phyloP scores from a whole-genome alignment of 306 rosid genomes.

The Gastrolobium villosum region DNA sequence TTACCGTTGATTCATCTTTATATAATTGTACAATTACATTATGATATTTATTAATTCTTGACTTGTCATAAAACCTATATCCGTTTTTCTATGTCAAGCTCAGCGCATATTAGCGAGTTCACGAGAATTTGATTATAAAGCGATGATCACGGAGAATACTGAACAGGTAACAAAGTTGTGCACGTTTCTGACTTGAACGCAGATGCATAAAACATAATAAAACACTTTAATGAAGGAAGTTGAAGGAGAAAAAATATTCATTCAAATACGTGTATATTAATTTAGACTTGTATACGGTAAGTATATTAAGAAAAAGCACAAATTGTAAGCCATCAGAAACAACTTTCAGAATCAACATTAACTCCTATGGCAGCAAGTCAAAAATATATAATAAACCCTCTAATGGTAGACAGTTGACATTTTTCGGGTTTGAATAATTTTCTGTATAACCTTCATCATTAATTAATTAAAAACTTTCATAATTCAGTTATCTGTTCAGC shows the following conservation, averaged over 20 bases:
- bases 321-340: background rate
- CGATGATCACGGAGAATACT: background rate
- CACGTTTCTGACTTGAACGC: conserved; percentile 14
- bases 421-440: background rate
- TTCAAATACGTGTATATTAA: background rate
- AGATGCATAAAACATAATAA: background rate
- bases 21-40: too few species aligned
- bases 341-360: background rate
- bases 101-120: too few species aligned
- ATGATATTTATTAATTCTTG: too few species aligned
- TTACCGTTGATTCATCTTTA: too few species aligned
- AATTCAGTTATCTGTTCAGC: background rate
- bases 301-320: background rate
- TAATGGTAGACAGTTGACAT: conserved; percentile 10
- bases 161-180: background rate
- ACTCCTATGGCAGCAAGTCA: background rate
- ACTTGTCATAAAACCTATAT: too few species aligned
- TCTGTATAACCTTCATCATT: background rate
- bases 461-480: background rate
- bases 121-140: background rate
- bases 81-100: too few species aligned
- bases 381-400: background rate
- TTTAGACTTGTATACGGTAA: background rate
- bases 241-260: background rate
- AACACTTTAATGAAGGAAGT: conserved; percentile 9